Base-by-base conservation (phyloP, 257 asterid species). In the Pogostemon cablin region DNA sequence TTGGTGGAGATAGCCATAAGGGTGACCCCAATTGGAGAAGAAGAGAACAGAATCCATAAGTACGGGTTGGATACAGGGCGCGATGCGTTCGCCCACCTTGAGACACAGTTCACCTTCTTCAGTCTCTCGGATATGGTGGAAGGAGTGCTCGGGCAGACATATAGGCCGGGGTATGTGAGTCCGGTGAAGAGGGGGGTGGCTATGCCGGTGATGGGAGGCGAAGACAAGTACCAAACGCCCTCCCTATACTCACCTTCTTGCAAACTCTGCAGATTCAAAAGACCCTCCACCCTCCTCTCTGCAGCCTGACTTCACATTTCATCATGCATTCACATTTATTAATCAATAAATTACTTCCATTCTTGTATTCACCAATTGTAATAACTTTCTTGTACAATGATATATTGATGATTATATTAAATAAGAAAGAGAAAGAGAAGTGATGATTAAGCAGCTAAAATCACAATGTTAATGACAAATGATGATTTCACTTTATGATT, bases 141-240 rank as follows among this genome's bases (percentile, higher is more conserved):
- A 71, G 91, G 93, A 3, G 73, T 90, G 74, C 78, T 88, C 3
- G 90, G 95, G 3, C 81, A 81, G 73, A 90, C 91, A 0, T 90
- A 88, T 41, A 73, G 81, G 84, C 88, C 95, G 0, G 91, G 84
- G 0, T 90, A 77, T 11, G 77, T 68, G 0, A 85, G 87, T 35
- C 87, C 91, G 4, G 95, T 77, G 32, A 90, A 86, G 85, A 73
- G 81, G 59, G 95, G 91, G 0, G 89, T 86, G 55, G 77, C 90
- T 2, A 88, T 90, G 93, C 87, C 93, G 11, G 62, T 83, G 81
- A 79, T 86, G 91, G 92, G 96, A 0, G 92, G 92, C 0, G 97
- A 88, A 71, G 91, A 85, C 40, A 85, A 86, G 80, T 90, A 85
- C 75, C 63, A 62, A 46, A 88, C 97, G 0, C 71, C 86, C 5